A percentile compares a stretch with the other conserved stretches of the same genome.
These are phyloP conservation scores for Aspergillus sp. DNA, from an alignment of 2,329 filamentous ascomycete genomes.

Conservation along the genomic window DNA sequence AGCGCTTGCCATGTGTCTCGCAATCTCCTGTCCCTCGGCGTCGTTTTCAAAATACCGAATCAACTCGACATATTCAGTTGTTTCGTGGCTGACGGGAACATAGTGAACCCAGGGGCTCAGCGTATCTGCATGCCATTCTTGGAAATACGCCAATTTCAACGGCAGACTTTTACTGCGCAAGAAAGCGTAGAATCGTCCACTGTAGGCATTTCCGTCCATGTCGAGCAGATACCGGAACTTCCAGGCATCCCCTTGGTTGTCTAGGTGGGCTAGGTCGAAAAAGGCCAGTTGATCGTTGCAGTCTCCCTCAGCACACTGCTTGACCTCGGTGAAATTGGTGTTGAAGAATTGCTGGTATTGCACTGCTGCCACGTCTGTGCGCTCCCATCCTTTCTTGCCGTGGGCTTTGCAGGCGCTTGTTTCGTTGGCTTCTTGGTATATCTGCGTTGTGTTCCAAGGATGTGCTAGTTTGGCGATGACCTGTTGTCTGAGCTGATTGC, in stretches of 20 bases:
- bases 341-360: constrained; percentile 67
- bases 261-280: constrained; percentile 64
- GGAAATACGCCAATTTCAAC: constrained; percentile 50
- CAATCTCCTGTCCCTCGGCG: constrained; percentile 44
- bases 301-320: constrained; percentile 76
- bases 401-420: constrained; percentile 32
- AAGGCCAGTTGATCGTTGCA: constrained; percentile 74
- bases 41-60: constrained; percentile 44
- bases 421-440: constrained; percentile 52
- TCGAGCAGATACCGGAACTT: constrained; percentile 51
- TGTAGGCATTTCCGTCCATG: constrained; percentile 54
- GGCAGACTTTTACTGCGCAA: constrained; percentile 45
- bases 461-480: constrained; percentile 73
- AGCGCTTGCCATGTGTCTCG: constrained; percentile 48
- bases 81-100: constrained; percentile 47
- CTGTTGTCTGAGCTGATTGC: constrained; percentile 75
- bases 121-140: constrained; percentile 57
- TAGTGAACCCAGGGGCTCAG: constrained; percentile 56
- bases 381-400: constrained; percentile 1
- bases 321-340: constrained; percentile 75
- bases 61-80: constrained; percentile 51
- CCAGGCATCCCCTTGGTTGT: constrained; percentile 72
- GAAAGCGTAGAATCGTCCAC: constrained; percentile 50
- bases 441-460: constrained; percentile 37
- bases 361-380: constrained; percentile 36